Conservation (phyloP, 2,329 filamentous ascomycete genomes). For the Penicillium psychrosexuale region DNA sequence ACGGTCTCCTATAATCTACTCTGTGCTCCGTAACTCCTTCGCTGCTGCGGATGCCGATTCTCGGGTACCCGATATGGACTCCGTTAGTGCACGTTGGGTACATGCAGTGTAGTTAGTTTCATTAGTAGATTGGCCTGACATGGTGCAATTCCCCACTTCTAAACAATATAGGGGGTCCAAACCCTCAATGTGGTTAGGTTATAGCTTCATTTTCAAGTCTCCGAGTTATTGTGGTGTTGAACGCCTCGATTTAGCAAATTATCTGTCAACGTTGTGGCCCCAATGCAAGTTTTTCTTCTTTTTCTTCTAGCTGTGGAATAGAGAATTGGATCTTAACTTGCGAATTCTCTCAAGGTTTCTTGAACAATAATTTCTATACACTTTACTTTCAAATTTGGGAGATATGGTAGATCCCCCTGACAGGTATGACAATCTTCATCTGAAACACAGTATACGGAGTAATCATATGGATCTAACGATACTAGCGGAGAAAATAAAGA, state of each 20-base stretch:
- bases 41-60: not conserved
- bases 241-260: not conserved
- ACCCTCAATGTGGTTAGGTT: not conserved
- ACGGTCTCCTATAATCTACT: not conserved
- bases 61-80: not conserved
- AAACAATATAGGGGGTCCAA: not conserved
- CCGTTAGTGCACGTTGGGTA: not conserved
- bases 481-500: not conserved
- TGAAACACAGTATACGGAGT: not conserved
- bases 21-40: too few relatives aligned
- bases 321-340: not conserved
- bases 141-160: not conserved
- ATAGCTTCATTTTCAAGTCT: not conserved
- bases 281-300: not conserved
- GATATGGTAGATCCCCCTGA: conserved; percentile 4
- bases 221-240: not conserved
- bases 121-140: not conserved
- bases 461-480: not conserved
- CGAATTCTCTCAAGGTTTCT: not conserved
- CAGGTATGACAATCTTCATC: not conserved
- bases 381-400: not conserved
- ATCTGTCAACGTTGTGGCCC: not conserved
- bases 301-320: not conserved
- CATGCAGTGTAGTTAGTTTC: too few relatives aligned
- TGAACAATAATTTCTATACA: not conserved